Evolutionary conservation across 139 green algal genomes (phyloP), one percentile per base, ranked within the genome.

Genomic region (Chlamydomonas sp.): DNA sequence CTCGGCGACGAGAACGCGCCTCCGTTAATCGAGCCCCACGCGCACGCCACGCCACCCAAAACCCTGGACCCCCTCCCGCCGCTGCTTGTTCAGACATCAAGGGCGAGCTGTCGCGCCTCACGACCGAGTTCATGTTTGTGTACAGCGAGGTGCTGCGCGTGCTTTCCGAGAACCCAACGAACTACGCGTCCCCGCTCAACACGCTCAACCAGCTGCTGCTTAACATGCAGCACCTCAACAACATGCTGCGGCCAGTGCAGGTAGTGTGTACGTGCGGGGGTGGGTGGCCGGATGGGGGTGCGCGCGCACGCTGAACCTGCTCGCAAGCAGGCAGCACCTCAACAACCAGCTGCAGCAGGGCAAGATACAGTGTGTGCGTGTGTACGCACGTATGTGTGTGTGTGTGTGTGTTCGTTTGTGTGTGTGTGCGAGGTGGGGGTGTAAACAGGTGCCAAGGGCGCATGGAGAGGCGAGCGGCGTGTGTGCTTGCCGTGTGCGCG

Each of bases 211-310:
- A 64, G 39, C 48, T 66, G 8, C 36, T 86, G 38, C 38, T 70
- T 39, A 81, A 78, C 70, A 80, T 86, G 71, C 58, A 76, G 20
- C 71, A 83, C 57, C 68, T 86, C n/a, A 47, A 68, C 35, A 81
- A 79, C 64, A 31, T 70, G 5, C 43, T 79, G 43, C 47, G 80
- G 26, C 76, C 73, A 1, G 35, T 71, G 16, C 80, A 86, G 80
- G 80, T 81, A 28, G 24, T 69, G 13, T 31, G 8, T 47, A 68
- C 8, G 10, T 49, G 60, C 26, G 16, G 20, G 10, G 39, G 30
- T 13, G 5, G 26, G 34, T 28, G 13, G 26, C 48, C 31, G 20
- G 31, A 49, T 68, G 54, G n/a, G 22, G 13, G 6, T 63, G 54
- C 20, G 22, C 13, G 54, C 20, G 13, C 6, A 35, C 16, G n/a